Evolutionary conservation across 2,329 filamentous ascomycete genomes (phyloP).

Genomic region (Paramyrothecium sp.): DNA sequence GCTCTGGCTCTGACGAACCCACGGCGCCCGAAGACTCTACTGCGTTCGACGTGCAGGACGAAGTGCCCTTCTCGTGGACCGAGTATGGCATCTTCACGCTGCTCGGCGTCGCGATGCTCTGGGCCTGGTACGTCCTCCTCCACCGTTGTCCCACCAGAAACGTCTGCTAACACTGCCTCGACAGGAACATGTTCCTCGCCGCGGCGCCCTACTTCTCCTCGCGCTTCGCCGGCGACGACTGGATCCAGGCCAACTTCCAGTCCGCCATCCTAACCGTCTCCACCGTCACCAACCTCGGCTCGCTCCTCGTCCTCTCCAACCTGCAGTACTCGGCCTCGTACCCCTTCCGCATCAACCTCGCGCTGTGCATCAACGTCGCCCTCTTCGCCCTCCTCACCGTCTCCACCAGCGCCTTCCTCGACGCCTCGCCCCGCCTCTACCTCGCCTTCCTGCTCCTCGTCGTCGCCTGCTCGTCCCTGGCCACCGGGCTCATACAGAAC

Average conservation of each 20-base stretch:
- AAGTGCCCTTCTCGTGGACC: conserved; percentile 72
- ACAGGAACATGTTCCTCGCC: conserved; percentile 96
- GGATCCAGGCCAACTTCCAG: conserved; percentile 81
- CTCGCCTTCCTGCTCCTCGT: conserved; percentile 79
- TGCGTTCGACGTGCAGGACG: conserved; percentile 30
- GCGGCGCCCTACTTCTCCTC: conserved; percentile 89
- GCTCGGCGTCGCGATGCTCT: conserved; percentile 90
- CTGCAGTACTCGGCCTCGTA: conserved; percentile 84
- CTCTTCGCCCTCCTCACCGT: conserved; percentile 77
- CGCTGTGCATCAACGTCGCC: conserved; percentile 73
- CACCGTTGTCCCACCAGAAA: not conserved
- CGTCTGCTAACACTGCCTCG: conserved; percentile 5
- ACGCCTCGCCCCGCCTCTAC: conserved; percentile 63
- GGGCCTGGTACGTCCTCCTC: conserved; percentile 75
- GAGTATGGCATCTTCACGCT: conserved; percentile 85
- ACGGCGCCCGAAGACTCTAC: conserved; percentile 21
- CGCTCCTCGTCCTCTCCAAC: conserved; percentile 75
- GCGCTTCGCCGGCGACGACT: conserved; percentile 70
- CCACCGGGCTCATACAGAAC: conserved; percentile 86
- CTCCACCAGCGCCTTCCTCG: conserved; percentile 70
- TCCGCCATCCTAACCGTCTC: conserved; percentile 85
- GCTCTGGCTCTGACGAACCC: conserved; percentile 20
- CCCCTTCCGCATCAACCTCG: conserved; percentile 76
- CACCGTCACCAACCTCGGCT: conserved; percentile 75
- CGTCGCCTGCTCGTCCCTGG: conserved; percentile 76